Evolutionary conservation across 352 stramenopile species (phyloP), one percentile per base, ranked within the genome.

Genomic region (Detonula confervacea): DNA sequence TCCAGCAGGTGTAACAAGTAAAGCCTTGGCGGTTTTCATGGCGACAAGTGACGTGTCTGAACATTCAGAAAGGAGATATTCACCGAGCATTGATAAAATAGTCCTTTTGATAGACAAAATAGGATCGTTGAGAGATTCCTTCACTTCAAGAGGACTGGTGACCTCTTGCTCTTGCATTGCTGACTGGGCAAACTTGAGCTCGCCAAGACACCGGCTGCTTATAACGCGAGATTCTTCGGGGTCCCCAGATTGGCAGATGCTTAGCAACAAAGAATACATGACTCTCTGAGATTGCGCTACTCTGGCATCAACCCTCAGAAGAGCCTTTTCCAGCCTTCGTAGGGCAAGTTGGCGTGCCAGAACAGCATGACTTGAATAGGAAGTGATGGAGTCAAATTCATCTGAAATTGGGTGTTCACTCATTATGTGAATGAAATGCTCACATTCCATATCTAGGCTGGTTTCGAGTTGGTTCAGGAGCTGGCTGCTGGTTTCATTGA

Each of bases 21-120:
- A 46, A 42, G 73, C 75, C 55, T 89, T 84, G 18, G 83, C 66
- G 56, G 87, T 91, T 61, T 90, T 87, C 73, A 87, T 83, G 12
- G 88, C 82, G 62, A 88, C 71, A 35, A 91, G 56, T 57, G 86
- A 79, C 18, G 84, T 83, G 9, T 82, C 74, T n/a, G 84, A 46
- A 44, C 75, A 69, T 51, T 75, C 54, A 54, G 79, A 88, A 24
- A 81, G 67, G 47, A 93, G 73, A 55, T 72, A 89, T 57, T 82
- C 47, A 51, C 74, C 66, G 37, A 97, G 93, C 30, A 80, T 66
- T 60, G 59, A 74, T 47, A 86, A 81, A 54, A 62, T 66, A 65
- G 80, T 82, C 55, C 16, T 80, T 73, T 80, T 89, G 51, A 80
- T 86, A 27, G 64, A 71, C 29, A 69, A 24, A 22, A 83, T 62